Evolutionary conservation across 2,329 filamentous ascomycete genomes (phyloP).

Genomic region (Colletotrichum sublineola): DNA sequence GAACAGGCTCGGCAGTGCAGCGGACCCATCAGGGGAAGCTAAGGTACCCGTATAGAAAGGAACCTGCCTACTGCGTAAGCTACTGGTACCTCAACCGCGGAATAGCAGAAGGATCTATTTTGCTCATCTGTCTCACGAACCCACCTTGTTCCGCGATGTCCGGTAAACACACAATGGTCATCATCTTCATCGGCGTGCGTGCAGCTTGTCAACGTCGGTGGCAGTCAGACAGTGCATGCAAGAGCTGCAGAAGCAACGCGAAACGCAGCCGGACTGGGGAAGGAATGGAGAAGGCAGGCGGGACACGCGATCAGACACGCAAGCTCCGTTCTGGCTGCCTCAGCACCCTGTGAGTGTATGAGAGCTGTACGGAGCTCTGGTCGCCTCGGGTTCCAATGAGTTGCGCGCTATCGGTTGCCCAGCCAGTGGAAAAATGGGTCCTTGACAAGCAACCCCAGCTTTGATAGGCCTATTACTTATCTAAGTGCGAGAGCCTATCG

Average conservation of each 20-base stretch:
- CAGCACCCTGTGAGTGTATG: slow-evolving; percentile 27
- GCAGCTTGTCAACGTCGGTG: background rate
- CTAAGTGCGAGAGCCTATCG: slow-evolving; percentile 21
- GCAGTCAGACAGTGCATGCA: background rate
- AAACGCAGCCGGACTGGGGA: slow-evolving; percentile 16
- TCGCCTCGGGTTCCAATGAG: slow-evolving; percentile 21
- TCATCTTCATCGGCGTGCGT: background rate
- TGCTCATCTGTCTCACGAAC: slow-evolving; percentile 10
- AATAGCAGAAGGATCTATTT: background rate
- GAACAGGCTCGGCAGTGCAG: background rate
- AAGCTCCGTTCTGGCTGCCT: slow-evolving; percentile 39
- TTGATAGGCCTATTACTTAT: slow-evolving; percentile 18
- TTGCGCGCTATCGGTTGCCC: slow-evolving; percentile 21
- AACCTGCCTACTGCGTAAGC: background rate
- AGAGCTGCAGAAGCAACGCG: background rate
- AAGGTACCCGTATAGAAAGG: background rate
- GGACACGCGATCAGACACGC: slow-evolving; percentile 43
- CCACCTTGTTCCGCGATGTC: slow-evolving; percentile 11
- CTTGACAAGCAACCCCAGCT: background rate
- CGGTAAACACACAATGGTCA: background rate
- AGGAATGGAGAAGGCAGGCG: slow-evolving; percentile 19
- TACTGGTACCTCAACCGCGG: background rate
- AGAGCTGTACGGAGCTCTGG: slow-evolving; percentile 38
- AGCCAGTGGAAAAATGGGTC: slow-evolving; percentile 20
- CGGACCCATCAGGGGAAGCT: background rate